These are phyloP conservation scores for Colletotrichum simmondsii DNA, from an alignment of 2,329 filamentous ascomycete genomes.

Conservation along the genomic window DNA sequence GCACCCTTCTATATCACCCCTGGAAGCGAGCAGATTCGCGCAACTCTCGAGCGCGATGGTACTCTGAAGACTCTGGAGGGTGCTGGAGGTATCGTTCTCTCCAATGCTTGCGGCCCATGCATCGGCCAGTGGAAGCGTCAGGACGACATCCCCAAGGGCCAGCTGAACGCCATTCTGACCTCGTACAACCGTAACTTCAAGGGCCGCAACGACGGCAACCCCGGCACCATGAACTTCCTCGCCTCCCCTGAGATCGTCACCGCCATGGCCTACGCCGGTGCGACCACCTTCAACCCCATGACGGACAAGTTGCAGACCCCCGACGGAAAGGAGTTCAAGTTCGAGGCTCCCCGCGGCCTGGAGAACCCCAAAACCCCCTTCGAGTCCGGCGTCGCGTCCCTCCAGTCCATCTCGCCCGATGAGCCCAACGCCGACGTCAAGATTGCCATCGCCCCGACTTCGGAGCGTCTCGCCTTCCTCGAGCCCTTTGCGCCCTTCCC, in stretches of 20 bases:
- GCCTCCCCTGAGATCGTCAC: constrained; percentile 97
- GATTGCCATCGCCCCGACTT: constrained; percentile 87
- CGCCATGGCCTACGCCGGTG: constrained; percentile 92
- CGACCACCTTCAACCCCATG: constrained; percentile 95
- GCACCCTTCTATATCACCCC: constrained; percentile 96
- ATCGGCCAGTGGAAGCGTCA: constrained; percentile 96
- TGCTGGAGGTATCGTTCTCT: constrained; percentile 88
- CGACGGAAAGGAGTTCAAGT: constrained; percentile 84
- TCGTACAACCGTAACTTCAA: constrained; percentile 99
- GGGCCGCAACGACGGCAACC: constrained; percentile 96
- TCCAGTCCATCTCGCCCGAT: constrained; percentile 81
- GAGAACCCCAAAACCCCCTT: constrained; percentile 75
- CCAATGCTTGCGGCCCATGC: constrained; percentile 94
- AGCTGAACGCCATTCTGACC: constrained; percentile 92
- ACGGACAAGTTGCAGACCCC: constrained; percentile 86
- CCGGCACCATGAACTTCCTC: constrained; percentile 97
- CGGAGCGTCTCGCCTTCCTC: constrained; percentile 87
- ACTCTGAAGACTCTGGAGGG: constrained; percentile 87
- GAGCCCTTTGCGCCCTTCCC: constrained; percentile 93
- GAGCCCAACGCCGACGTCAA: constrained; percentile 61
- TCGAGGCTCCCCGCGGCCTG: constrained; percentile 80
- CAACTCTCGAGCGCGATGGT: constrained; percentile 89
- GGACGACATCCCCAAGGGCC: constrained; percentile 85
- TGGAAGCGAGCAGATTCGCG: constrained; percentile 95
- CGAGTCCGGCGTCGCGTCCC: constrained; percentile 78